A percentile compares a stretch with the other conserved stretches of the same genome.
These are phyloP conservation scores for Schizopora paradoxa DNA, from an alignment of 1,284 basidiomycete genomes.

Conservation along the genomic window DNA sequence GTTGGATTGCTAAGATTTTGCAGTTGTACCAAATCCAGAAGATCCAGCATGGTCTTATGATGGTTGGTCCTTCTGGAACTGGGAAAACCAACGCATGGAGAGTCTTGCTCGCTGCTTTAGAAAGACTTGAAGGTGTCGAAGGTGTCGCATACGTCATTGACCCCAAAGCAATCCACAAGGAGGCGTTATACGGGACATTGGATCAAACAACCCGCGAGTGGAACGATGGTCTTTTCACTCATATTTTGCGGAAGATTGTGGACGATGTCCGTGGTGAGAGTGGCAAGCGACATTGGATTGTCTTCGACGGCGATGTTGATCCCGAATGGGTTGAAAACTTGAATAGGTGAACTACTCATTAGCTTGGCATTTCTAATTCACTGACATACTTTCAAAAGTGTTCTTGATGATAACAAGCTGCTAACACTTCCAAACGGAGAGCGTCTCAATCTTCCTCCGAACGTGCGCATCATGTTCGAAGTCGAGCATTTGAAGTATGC, in stretches of 20 bases:
- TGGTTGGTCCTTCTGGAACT: constrained; percentile 96
- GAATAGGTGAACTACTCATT: constrained; percentile 66
- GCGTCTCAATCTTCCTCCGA: constrained; percentile 92
- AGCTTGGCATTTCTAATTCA: constrained; percentile 1
- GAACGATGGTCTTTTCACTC: constrained; percentile 99
- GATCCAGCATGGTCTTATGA: constrained; percentile 99
- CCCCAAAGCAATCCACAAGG: constrained; percentile 99
- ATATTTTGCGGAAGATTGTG: constrained; percentile 95
- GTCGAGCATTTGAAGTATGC: constrained; percentile 98
- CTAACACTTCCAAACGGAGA: constrained; percentile 98
- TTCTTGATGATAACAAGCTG: constrained; percentile 98
- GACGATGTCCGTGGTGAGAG: constrained; percentile 99
- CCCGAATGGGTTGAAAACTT: constrained; percentile 99
- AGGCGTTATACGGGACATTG: constrained; percentile 94
- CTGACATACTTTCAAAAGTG: constrained; percentile 46
- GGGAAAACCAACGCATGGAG: constrained; percentile 99
- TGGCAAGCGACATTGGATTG: constrained; percentile 97
- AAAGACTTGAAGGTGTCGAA: constrained; percentile 88
- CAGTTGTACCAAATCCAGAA: constrained; percentile 99
- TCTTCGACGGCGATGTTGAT: constrained; percentile 99
- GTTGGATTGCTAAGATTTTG: constrained; percentile 94
- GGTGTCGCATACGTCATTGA: constrained; percentile 97
- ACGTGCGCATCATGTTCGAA: constrained; percentile 99
- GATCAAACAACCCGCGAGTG: constrained; percentile 98
- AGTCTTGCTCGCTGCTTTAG: constrained; percentile 86